Evolutionary conservation across 768 basidiomycete genomes (phyloP).

Genomic region (Rhodotorula diobovata): DNA sequence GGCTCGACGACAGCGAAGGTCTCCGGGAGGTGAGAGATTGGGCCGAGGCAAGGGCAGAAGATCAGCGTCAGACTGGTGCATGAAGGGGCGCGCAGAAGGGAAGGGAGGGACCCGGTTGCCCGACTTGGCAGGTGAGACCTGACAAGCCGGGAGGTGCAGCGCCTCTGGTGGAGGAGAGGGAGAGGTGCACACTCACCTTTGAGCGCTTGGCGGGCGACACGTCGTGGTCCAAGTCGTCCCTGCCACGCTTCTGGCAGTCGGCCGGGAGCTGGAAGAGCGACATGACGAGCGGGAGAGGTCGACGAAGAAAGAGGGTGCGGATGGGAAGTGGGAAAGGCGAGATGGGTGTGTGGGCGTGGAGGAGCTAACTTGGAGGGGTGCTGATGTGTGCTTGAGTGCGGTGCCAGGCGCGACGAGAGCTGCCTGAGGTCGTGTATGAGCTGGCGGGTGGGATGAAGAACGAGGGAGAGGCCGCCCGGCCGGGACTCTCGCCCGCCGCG

Average conservation of each 20-base stretch:
- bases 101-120: background rate
- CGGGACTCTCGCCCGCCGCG: too few species aligned
- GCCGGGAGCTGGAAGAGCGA: background rate
- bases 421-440: too few species aligned
- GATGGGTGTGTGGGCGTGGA: too few species aligned
- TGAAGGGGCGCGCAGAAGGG: background rate
- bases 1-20: background rate
- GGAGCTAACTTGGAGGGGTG: too few species aligned
- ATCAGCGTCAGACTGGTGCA: background rate
- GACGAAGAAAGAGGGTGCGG: background rate
- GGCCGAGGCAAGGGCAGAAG: background rate
- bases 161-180: background rate
- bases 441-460: too few species aligned
- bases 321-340: too few species aligned
- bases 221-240: slow-evolving; percentile 3
- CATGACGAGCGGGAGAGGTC: background rate
- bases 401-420: too few species aligned
- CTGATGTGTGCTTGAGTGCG: too few species aligned
- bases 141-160: background rate
- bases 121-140: background rate
- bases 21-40: background rate
- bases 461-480: too few species aligned
- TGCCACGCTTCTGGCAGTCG: slow-evolving; percentile 3
- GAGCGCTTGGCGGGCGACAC: slow-evolving; percentile 12
- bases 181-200: slow-evolving; percentile 8